These are phyloP conservation scores for Penicillium aurantiogriseum DNA, from an alignment of 2,329 filamentous ascomycete genomes.

Conservation along the genomic window DNA sequence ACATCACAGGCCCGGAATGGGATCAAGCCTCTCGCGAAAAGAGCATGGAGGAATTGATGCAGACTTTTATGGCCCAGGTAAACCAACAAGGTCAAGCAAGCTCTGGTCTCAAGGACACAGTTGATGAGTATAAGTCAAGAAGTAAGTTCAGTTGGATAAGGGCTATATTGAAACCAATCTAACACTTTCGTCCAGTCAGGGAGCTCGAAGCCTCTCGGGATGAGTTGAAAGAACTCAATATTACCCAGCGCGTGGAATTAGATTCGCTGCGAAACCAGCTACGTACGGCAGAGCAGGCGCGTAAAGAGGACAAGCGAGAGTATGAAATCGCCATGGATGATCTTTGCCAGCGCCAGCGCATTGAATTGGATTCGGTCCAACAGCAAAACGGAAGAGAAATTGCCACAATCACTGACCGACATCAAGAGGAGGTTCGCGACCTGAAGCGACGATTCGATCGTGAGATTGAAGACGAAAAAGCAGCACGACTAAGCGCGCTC, in stretches of 20 bases:
- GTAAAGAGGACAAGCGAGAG: constrained; percentile 54
- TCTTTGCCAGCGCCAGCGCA: constrained; percentile 52
- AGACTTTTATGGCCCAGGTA: constrained; percentile 69
- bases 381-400: constrained; percentile 52
- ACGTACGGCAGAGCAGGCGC: constrained; percentile 47
- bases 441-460: constrained; percentile 62
- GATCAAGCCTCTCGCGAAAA: constrained; percentile 76
- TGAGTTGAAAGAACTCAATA: constrained; percentile 53
- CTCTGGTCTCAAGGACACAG: constrained; percentile 68
- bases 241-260: constrained; percentile 65
- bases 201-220: constrained; percentile 57
- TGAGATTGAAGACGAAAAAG: constrained; percentile 64
- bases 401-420: constrained; percentile 58
- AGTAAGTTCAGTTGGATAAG: constrained; percentile 52
- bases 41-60: constrained; percentile 72
- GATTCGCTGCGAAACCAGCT: constrained; percentile 59
- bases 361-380: constrained; percentile 43
- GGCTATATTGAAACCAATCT: neutral
- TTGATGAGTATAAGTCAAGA: constrained; percentile 71
- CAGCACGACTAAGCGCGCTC: constrained; percentile 41
- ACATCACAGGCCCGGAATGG: constrained; percentile 49
- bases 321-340: constrained; percentile 55
- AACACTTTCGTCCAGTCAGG: constrained; percentile 43
- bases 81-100: constrained; percentile 66
- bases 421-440: constrained; percentile 67